phyloP scores from a whole-genome alignment of 2,329 filamentous ascomycete genomes.

The Colletotrichum australisinense region DNA sequence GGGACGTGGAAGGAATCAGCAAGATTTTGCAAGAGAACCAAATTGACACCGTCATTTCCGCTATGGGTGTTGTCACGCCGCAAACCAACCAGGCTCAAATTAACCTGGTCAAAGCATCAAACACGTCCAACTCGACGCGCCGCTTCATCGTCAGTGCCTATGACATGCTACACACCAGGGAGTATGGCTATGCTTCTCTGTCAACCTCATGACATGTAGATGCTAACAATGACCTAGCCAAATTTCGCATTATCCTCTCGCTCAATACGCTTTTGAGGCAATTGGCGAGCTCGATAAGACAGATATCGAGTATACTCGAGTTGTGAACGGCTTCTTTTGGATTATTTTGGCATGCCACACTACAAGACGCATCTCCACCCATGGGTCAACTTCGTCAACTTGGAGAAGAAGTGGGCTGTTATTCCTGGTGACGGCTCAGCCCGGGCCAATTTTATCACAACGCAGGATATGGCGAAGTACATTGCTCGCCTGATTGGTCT shows the following conservation, averaged over 20 bases:
- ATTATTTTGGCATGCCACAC: constrained; percentile 43
- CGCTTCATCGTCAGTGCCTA: constrained; percentile 57
- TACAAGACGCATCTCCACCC: constrained; percentile 45
- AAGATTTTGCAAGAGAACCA: constrained; percentile 47
- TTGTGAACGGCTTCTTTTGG: constrained; percentile 43
- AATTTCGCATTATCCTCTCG: constrained; percentile 36
- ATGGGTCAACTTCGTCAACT: constrained; percentile 22
- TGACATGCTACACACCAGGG: constrained; percentile 43
- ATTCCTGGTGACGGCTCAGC: constrained; percentile 30
- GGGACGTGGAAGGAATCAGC: constrained; percentile 36
- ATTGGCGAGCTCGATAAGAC: constrained; percentile 23
- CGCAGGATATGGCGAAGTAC: constrained; percentile 41
- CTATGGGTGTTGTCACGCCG: constrained; percentile 41
- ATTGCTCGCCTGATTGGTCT: constrained; percentile 51
- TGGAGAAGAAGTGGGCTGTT: constrained; percentile 26
- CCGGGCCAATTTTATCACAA: constrained; percentile 16
- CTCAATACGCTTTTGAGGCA: constrained; percentile 40
- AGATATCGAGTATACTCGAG: constrained; percentile 36
- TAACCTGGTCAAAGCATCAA: constrained; percentile 56
- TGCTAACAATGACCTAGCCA: constrained; percentile 27
- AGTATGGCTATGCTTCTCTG: not conserved
- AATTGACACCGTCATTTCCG: constrained; percentile 57
- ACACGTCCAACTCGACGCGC: constrained; percentile 49
- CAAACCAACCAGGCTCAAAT: constrained; percentile 46
- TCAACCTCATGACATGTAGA: not conserved